Evolutionary conservation across 2,329 filamentous ascomycete species (phyloP).

Genomic region (Ciborinia camelliae): DNA sequence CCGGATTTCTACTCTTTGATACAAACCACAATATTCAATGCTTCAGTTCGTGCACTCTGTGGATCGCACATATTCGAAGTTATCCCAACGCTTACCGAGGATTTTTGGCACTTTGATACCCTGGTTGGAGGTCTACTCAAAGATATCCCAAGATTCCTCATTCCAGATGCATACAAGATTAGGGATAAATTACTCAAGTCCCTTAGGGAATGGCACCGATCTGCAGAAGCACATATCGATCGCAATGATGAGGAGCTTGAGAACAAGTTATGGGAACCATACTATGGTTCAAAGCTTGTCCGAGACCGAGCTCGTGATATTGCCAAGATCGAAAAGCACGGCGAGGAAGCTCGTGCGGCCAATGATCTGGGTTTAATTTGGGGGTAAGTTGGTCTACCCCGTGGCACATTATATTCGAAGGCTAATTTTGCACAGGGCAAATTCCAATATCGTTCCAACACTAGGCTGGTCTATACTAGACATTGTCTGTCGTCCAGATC

Average conservation of each 20-base stretch:
- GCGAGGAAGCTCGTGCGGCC: constrained; percentile 21
- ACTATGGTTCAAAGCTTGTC: constrained; percentile 36
- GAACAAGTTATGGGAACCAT: constrained; percentile 33
- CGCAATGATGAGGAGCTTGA: constrained; percentile 22
- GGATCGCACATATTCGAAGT: constrained; percentile 33
- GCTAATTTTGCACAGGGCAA: constrained; percentile 26
- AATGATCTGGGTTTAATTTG: constrained; percentile 30
- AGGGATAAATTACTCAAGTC: constrained; percentile 29
- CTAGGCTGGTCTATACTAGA: constrained; percentile 35
- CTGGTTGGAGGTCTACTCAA: constrained; percentile 28
- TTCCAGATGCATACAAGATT: constrained; percentile 26
- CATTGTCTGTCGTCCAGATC: constrained; percentile 24
- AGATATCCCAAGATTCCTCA: constrained; percentile 32
- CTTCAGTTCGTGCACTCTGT: constrained; percentile 31
- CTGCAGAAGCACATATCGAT: constrained; percentile 25
- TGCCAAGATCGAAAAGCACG: constrained; percentile 18
- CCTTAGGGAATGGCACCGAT: constrained; percentile 33
- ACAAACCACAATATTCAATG: constrained; percentile 30
- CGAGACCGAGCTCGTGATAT: constrained; percentile 23
- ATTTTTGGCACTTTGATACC: constrained; percentile 37
- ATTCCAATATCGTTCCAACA: constrained; percentile 31
- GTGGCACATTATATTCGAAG: neutral
- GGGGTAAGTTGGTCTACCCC: constrained; percentile 23
- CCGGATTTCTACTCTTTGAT: constrained; percentile 34
- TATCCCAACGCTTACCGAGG: constrained; percentile 28